Conservation (phyloP, 257 asterid species). For the Solanum sejunctum region DNA sequence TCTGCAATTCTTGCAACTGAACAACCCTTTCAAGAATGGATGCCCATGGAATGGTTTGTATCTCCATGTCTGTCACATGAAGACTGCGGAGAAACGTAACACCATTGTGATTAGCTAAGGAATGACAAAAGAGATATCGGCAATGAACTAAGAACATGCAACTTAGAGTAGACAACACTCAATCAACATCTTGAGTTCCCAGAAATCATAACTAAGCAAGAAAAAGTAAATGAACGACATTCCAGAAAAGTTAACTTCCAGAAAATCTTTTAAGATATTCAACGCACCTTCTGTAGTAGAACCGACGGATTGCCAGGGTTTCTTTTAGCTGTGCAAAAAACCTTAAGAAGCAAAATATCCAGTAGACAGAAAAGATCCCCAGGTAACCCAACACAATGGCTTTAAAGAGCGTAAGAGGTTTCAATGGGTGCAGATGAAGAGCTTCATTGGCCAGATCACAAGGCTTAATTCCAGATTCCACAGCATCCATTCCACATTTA, state of each 20-base stretch:
- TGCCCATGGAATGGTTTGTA: constrained; percentile 92
- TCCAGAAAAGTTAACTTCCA: neutral
- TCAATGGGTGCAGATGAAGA: constrained; percentile 75
- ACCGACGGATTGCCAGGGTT: constrained; percentile 73
- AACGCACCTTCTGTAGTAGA: constrained; percentile 65
- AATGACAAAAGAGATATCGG: neutral
- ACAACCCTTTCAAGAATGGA: constrained; percentile 77
- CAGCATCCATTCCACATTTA: constrained; percentile 98
- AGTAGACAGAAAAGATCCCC: constrained; percentile 76
- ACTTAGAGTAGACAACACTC: neutral
- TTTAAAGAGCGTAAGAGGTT: constrained; percentile 64
- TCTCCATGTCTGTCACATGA: constrained; percentile 69
- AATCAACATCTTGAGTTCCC: neutral
- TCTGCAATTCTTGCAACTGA: constrained; percentile 52
- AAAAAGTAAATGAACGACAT: neutral
- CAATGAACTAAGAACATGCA: neutral
- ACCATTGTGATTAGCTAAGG: neutral
- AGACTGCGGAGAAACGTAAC: constrained; percentile 47
- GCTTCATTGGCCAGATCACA: constrained; percentile 92
- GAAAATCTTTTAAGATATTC: neutral
- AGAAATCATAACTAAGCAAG: neutral
- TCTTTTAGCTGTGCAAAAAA: constrained; percentile 86
- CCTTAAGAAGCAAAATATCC: constrained; percentile 66
- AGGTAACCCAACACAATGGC: constrained; percentile 74
- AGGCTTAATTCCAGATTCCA: constrained; percentile 90